Evolutionary conservation across 192 early-diverging fungal genomes (phyloP), one percentile per base, ranked within the genome.

Genomic region (Jimgerdemannia lactiflua): DNA sequence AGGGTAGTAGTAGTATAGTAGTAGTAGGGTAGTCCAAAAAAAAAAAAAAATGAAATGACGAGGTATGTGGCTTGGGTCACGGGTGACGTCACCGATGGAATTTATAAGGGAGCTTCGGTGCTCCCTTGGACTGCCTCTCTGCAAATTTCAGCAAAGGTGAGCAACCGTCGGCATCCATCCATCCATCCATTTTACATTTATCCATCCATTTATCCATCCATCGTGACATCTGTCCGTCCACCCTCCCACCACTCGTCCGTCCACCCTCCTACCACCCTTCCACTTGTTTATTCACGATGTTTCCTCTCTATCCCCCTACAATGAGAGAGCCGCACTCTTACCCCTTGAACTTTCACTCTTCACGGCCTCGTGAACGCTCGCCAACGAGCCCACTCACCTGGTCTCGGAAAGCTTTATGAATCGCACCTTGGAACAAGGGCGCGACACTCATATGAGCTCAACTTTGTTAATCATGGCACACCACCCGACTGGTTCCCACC

Each of bases 151-250:
- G 49, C 49, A 54, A 54, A 54, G 49, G 49, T 54, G 49, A 54
- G 49, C 49, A 7, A 7, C 11, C 49, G 49, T 54, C 4, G 49
- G 4, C 11, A 54, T 54, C 49, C 49, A 54, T 75, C 69, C 68
- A 69, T 72, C 68, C 64, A 68, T 75, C 74, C n/a, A 17, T 17
- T 41, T n/a, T 42, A 63, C 63, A 74, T 43, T 42, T 59, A 78
- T 74, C 74, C 14, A 65, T 71, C 66, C n/a, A n/a, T n/a, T n/a
- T n/a, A n/a, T n/a, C 54, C n/a, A 82, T 69, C 64, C 72, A 82
- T n/a, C n/a, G n/a, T n/a, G n/a, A n/a, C n/a, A n/a, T n/a, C n/a
- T n/a, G n/a, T 79, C 78, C 74, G 80, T 83, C 82, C 74, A 54
- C 74, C 29, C 71, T n/a, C n/a, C n/a, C n/a, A n/a, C n/a, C n/a